Evolutionary conservation across 352 stramenopile genomes (phyloP).

Genomic region (Ophiocytium majus): DNA sequence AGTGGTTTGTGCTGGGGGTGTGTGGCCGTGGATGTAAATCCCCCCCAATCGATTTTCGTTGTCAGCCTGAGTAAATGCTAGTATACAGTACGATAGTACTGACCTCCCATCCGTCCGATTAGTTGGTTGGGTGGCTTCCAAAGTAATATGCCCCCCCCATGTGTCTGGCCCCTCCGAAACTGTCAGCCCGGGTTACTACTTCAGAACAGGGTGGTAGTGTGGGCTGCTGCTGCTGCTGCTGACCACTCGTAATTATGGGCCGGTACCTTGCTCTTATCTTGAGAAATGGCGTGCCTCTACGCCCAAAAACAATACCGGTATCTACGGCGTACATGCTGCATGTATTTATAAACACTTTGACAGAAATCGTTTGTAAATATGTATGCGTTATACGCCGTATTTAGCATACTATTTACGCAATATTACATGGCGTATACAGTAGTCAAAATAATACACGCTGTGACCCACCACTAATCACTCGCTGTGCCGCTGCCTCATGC

Average conservation of each 20-base stretch:
- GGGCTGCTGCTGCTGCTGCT: too few species aligned
- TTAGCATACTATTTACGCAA: neutral
- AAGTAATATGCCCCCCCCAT: too few species aligned
- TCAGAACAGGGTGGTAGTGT: too few species aligned
- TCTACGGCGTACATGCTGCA: too few species aligned
- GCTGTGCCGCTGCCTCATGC: neutral
- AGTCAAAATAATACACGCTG: neutral
- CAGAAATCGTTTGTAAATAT: neutral
- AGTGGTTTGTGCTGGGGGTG: slow-evolving; percentile 36
- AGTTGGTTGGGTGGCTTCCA: too few species aligned
- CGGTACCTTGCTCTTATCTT: too few species aligned
- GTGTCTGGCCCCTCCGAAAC: too few species aligned
- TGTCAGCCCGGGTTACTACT: too few species aligned
- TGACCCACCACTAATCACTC: neutral
- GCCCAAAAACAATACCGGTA: too few species aligned
- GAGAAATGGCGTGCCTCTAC: too few species aligned
- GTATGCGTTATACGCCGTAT: neutral
- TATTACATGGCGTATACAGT: neutral
- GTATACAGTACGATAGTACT: neutral
- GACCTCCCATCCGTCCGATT: too few species aligned
- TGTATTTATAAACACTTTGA: neutral
- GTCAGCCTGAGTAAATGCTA: neutral
- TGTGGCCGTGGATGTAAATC: neutral
- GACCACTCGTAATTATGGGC: too few species aligned
- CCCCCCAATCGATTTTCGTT: neutral